phyloP scores from a whole-genome alignment of 2,329 filamentous ascomycete genomes.

The Ascochyta pisi region DNA sequence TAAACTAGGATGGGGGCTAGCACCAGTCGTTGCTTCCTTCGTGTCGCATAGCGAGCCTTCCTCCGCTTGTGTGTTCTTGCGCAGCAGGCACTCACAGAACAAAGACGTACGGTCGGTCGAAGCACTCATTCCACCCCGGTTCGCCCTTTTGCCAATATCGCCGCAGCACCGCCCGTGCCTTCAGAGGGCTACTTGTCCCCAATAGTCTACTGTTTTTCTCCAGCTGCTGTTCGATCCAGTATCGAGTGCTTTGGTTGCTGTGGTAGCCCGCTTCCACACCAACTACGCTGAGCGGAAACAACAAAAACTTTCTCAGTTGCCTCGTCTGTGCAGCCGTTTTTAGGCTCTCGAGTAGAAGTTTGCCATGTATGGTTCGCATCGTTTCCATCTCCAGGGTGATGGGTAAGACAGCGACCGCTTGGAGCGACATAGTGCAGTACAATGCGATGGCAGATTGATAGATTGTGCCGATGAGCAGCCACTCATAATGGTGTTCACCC shows the following conservation, averaged over 20 bases:
- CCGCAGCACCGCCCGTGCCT: constrained; percentile 28
- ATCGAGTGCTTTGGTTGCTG: constrained; percentile 17
- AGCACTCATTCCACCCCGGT: constrained; percentile 41
- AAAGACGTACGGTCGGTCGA: constrained; percentile 34
- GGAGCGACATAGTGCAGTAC: constrained; percentile 39
- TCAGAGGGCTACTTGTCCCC: constrained; percentile 33
- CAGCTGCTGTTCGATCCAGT: constrained; percentile 31
- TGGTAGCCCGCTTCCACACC: constrained; percentile 36
- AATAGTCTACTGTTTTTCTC: constrained; percentile 23
- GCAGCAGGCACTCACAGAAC: constrained; percentile 20
- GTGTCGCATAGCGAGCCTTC: no score
- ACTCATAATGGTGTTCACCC: constrained; percentile 27
- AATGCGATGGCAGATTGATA: constrained; percentile 35
- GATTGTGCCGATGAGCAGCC: constrained; percentile 32
- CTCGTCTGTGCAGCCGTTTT: constrained; percentile 11
- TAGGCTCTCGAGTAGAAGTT: constrained; percentile 19
- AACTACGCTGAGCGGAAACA: constrained; percentile 37
- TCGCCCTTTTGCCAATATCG: constrained; percentile 34
- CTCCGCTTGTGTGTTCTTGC: not conserved
- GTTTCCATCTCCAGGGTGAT: constrained; percentile 22
- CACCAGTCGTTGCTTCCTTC: no score
- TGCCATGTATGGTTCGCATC: constrained; percentile 24
- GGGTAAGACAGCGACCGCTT: constrained; percentile 31
- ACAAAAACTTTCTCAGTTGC: constrained; percentile 24
- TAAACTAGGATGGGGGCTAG: not conserved